Evolutionary conservation across 129 eudicot species (phyloP).

Genomic region (Artemisia argyi): DNA sequence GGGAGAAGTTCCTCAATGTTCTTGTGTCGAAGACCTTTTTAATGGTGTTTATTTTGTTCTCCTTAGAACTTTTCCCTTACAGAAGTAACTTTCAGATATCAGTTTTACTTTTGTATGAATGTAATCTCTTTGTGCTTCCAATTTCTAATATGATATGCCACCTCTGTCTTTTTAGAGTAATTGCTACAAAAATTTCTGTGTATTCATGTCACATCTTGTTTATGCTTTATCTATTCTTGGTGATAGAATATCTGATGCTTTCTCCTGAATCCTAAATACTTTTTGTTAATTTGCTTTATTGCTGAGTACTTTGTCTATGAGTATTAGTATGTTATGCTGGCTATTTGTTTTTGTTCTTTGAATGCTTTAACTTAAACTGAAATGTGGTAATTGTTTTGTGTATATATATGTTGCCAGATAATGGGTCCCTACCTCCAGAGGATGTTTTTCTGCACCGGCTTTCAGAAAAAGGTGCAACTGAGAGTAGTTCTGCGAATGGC

Average conservation of each 20-base stretch:
- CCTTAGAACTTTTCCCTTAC: neutral
- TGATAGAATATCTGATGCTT: neutral
- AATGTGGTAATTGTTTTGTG: neutral
- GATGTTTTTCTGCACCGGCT: slow-evolving; percentile 71
- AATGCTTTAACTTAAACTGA: neutral
- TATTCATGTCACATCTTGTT: slow-evolving; percentile 5
- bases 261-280: neutral
- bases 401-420: slow-evolving; percentile 42
- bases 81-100: neutral
- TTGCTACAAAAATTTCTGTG: neutral
- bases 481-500: slow-evolving; percentile 53
- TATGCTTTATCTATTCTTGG: neutral
- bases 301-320: neutral
- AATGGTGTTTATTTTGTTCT: neutral
- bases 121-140: neutral
- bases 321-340: neutral
- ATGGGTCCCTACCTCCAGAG: slow-evolving; percentile 44
- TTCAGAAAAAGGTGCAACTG: slow-evolving; percentile 84
- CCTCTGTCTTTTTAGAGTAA: neutral
- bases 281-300: neutral
- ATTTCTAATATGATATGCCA: neutral
- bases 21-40: neutral
- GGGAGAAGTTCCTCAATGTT: slow-evolving; percentile 1
- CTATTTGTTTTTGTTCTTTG: neutral
- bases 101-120: too few relatives aligned